Base-by-base conservation (phyloP, 2,329 filamentous ascomycete genomes). In the Ophiostoma quercus region DNA sequence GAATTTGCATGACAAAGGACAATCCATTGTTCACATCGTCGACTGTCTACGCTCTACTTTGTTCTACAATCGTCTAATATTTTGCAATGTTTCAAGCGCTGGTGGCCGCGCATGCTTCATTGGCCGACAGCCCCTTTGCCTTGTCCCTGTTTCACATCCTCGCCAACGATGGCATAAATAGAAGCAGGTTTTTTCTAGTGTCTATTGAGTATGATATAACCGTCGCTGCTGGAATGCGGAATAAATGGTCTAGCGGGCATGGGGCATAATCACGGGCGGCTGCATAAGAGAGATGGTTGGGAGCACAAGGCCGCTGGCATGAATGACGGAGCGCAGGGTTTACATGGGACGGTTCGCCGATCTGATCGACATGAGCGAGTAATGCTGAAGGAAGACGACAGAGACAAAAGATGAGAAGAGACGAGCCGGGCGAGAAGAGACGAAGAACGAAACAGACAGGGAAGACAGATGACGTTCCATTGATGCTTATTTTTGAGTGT, bases 381-480 rank as follows among this genome's bases (percentile, higher is more conserved):
- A 57, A 57, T 57, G 51, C n/a, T 25, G 51, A 12, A 62, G 2
- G 22, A 60, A 22, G 3, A 8, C 6, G 47, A 22, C 22, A 54
- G 47, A n/a, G 4, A 22, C n/a, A 57, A 12, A 25, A 9, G 51
- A 57, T 22, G 6, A 25, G 22, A 57, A 57, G n/a, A 57, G 22
- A 57, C 51, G 51, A 57, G 2, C 43, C 4, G 16, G 19, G 4
- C 16, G 16, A 57, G 43, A 19, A 47, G 43, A 47, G 43, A 47
- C 16, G 43, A 47, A 47, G 16, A 16, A n/a, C 16, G 43, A 47
- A 47, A 47, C 43, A 47, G n/a, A 25, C n/a, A 25, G n/a, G 22
- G 51, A 57, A 57, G 22, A 57, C 51, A 57, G n/a, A 57, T 57
- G n/a, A 57, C 51, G 51, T 57, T 57, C 22, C 51, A 57, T 25